Evolutionary conservation across 345 rosid genomes (phyloP).

Genomic region (Arabidopsis thaliana): TAIR10.1 NC_003076.8:482501-483000

Average conservation of each 20-base stretch:
- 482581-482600: slow-evolving; percentile 20
- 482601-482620: slow-evolving; percentile 20
- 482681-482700: slow-evolving; percentile 38
- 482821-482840: neutral
- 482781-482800: neutral
- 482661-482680: neutral
- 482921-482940: neutral
- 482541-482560: slow-evolving; percentile 45
- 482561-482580: slow-evolving; percentile 1
- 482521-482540: slow-evolving; percentile 71
- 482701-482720: slow-evolving; percentile 29
- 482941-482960: neutral
- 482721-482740: slow-evolving; percentile 35
- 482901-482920: neutral
- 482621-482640: slow-evolving; percentile 3
- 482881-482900: neutral
- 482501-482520: slow-evolving; percentile 74
- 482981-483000: neutral
- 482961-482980: neutral
- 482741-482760: slow-evolving; percentile 6
- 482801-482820: neutral
- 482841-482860: neutral
- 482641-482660: slow-evolving; percentile 22
- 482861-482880: neutral
- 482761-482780: neutral